Base-by-base conservation (phyloP, 495 filamentous ascomycete species). In the Penicillium odoratum region DNA sequence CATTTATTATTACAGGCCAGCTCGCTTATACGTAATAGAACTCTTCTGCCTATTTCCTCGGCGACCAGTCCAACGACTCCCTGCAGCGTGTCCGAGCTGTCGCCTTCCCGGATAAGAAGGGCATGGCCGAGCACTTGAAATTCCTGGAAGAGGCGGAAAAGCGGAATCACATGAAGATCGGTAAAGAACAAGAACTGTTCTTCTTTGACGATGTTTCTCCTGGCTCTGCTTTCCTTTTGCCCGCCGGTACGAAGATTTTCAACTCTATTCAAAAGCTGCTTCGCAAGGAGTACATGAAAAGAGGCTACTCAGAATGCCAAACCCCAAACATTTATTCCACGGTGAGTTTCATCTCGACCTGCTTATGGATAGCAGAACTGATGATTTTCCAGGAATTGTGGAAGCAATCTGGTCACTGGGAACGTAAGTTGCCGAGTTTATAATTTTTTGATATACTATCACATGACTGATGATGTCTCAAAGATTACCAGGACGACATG, bases 81-180 rank as follows among this genome's bases (percentile, higher is more conserved):
- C 78, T 98, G 30, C 95, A 98, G 71, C 89, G 94, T 57, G 93
- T 98, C 53, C 94, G 97, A 67, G 95, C 93, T 64, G 86, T 98
- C 48, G 95, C 92, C 26, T 98, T 97, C 74, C 95, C 95, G 0
- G 93, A 98, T 69, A 98, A 98, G 82, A 95, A 96, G 79, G 80
- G 80, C 63, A 88, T 98, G 82, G 82, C 85, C 13, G 92, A 93
- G 60, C 89, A 97, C 74, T 84, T 93, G 75, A 91, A 93, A 58
- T 93, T 95, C 70, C 74, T 98, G 7, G 94, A 97, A 69, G 95
- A 98, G 69, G 94, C 94, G 8, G 92, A 93, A 45, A 96, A 97
- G 81, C 86, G 95, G 57, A 93, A 97, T 67, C 94, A 98, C 60
- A 78, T 92, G 33, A 86, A 87, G 72, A 89, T 98, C 59, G 95